phyloP scores from a whole-genome alignment of 169 alveolate species.

The Plasmodium coatneyi region DNA sequence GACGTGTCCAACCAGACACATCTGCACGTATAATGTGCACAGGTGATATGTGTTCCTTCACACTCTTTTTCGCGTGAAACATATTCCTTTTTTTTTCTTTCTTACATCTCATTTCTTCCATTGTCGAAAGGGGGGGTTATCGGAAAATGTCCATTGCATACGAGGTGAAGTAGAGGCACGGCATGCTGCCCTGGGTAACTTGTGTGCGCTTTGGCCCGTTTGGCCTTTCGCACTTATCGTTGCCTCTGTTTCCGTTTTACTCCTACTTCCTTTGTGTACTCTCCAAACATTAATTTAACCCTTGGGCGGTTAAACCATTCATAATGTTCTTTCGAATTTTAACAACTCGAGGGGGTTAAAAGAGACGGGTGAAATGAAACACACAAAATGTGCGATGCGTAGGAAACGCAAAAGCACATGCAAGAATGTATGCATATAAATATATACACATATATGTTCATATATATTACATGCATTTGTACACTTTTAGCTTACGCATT shows the following conservation, averaged over 20 bases:
- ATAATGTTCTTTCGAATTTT: conserved; percentile 32
- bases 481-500: background rate
- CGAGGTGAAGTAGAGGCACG: background rate
- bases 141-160: conserved; percentile 57
- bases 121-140: conserved; percentile 1
- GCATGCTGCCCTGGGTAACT: background rate
- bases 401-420: background rate
- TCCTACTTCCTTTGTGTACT: background rate
- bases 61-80: background rate
- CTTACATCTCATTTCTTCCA: conserved; percentile 76
- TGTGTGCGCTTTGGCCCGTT: background rate
- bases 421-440: background rate
- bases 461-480: background rate
- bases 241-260: background rate
- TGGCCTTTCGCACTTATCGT: background rate
- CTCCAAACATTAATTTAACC: conserved; percentile 10
- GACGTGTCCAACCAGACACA: background rate
- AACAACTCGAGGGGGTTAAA: background rate
- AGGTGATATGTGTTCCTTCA: background rate
- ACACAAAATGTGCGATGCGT: background rate
- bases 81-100: conserved; percentile 6
- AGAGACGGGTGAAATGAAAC: background rate
- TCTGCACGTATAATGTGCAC: background rate
- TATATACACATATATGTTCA: background rate
- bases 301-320: conserved; percentile 30